Evolutionary conservation across 805 yeast species (phyloP).

Genomic region (Candida stauntonica): DNA sequence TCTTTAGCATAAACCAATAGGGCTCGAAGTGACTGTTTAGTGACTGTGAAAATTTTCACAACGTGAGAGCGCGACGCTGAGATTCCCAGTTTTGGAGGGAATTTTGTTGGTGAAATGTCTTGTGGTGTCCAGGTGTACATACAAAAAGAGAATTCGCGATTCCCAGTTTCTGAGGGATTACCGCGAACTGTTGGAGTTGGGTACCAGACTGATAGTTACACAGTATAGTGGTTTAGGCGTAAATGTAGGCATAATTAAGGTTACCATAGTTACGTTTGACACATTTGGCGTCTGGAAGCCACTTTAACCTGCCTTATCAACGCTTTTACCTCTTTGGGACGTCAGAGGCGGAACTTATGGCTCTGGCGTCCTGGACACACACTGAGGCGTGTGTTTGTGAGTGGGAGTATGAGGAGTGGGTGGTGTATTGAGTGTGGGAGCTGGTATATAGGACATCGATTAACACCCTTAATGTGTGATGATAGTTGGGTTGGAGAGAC

Average conservation of each 20-base stretch:
- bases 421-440: background rate
- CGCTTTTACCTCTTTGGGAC: conserved; percentile 10
- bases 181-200: conserved; percentile 12
- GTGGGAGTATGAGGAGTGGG: background rate
- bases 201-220: conserved; percentile 3
- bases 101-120: background rate
- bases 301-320: no score
- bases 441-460: background rate
- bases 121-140: conserved; percentile 2
- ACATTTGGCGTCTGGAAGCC: no score
- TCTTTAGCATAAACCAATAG: conserved; percentile 13
- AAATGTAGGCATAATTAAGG: background rate
- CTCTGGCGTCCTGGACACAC: no score
- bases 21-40: conserved; percentile 26
- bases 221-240: background rate
- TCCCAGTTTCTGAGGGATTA: conserved; percentile 4
- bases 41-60: conserved; percentile 30
- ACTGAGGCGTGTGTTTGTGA: background rate
- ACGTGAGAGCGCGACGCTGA: no score
- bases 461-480: no score
- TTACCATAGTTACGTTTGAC: conserved; percentile 2
- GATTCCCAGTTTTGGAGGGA: conserved; percentile 3
- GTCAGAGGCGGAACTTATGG: background rate
- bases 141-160: no score
- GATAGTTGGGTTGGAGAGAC: no score